Conservation (phyloP, 169 alveolate species). For the Pseudocohnilembus persalinus region DNA sequence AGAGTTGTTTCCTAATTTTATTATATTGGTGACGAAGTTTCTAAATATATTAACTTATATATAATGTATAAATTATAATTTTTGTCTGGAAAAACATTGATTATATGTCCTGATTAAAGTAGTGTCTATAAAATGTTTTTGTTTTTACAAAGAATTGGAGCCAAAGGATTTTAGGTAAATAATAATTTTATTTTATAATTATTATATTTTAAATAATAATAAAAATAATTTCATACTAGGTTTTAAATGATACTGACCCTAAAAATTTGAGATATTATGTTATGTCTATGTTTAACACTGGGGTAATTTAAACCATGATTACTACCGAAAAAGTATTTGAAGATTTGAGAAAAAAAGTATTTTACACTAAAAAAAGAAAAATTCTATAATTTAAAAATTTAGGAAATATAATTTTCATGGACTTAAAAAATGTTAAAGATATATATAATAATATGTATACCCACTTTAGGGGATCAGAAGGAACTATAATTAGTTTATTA, state of each 20-base stretch:
- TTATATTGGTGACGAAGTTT: constrained; percentile 15
- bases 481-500: neutral
- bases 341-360: constrained; percentile 30
- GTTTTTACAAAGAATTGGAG: constrained; percentile 11
- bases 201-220: constrained; percentile 16
- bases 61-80: constrained; percentile 22
- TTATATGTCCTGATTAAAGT: constrained; percentile 10
- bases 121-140: constrained; percentile 27
- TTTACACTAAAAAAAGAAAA: constrained; percentile 10
- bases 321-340: constrained; percentile 26
- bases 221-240: constrained; percentile 12
- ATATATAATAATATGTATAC: constrained; percentile 1
- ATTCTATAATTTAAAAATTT: constrained; percentile 30
- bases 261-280: constrained; percentile 38
- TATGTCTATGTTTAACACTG: constrained; percentile 42
- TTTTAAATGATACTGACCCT: constrained; percentile 45
- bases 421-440: constrained; percentile 8
- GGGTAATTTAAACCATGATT: constrained; percentile 29
- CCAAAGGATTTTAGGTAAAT: constrained; percentile 10
- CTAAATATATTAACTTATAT: constrained; percentile 30
- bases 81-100: constrained; percentile 29
- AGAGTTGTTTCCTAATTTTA: constrained; percentile 1
- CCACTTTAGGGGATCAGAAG: constrained; percentile 1
- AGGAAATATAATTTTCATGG: constrained; percentile 27
- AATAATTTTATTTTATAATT: too few species aligned